These are phyloP conservation scores for Pseudomonodictys pantanalensis DNA, from an alignment of 495 filamentous ascomycete species.

Conservation along the genomic window DNA sequence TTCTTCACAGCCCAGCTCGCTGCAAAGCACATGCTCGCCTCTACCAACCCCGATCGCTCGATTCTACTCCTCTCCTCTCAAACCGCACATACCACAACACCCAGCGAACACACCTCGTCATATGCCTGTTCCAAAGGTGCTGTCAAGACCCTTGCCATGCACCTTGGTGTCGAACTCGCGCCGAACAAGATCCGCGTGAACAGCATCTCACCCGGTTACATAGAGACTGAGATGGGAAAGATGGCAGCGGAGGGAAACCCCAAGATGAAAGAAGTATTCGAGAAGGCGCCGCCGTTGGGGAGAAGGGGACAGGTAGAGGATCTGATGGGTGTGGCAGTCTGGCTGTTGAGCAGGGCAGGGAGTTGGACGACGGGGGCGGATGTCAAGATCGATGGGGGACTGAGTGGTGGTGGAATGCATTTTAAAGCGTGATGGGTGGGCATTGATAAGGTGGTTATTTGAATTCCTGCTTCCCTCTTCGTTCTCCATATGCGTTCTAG, in stretches of 20 bases:
- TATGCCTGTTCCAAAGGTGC: slow-evolving; percentile 16
- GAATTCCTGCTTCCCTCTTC: too few species aligned
- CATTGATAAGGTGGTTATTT: too few species aligned
- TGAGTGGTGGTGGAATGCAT: slow-evolving; percentile 2
- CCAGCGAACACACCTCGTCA: slow-evolving; percentile 8
- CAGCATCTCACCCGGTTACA: slow-evolving; percentile 28
- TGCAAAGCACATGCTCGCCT: background rate
- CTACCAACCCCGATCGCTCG: slow-evolving; percentile 4
- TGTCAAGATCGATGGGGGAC: slow-evolving; percentile 7
- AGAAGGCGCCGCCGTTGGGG: background rate
- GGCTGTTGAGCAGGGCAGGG: slow-evolving; percentile 6
- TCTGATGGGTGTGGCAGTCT: slow-evolving; percentile 4
- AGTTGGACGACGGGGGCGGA: slow-evolving; percentile 9
- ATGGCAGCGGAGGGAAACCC: background rate
- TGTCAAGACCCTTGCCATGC: background rate
- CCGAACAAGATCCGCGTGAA: slow-evolving; percentile 26
- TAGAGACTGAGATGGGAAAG: slow-evolving; percentile 3
- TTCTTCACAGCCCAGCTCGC: slow-evolving; percentile 5
- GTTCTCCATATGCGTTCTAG: too few species aligned
- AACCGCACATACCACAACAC: slow-evolving; percentile 23
- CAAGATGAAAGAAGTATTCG: slow-evolving; percentile 1
- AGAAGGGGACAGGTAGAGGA: slow-evolving; percentile 7
- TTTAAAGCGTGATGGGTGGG: too few species aligned
- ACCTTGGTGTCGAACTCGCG: slow-evolving; percentile 25
- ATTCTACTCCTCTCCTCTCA: slow-evolving; percentile 32